Evolutionary conservation across 768 basidiomycete genomes (phyloP).

Genomic region (Termitomyces titanicus): DNA sequence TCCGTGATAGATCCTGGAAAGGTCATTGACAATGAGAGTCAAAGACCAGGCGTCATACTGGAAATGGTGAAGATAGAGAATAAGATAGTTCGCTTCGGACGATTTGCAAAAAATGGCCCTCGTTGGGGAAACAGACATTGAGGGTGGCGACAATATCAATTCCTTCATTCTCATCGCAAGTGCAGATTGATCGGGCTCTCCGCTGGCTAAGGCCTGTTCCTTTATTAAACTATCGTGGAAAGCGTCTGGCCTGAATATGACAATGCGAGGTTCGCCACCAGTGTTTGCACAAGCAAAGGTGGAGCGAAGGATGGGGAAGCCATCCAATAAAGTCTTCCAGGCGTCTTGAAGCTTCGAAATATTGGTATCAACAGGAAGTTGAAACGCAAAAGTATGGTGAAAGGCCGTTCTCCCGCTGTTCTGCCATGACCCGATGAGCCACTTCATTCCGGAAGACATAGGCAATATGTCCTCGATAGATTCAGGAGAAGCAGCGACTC

Average conservation of each 20-base stretch:
- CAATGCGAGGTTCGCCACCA: conserved; percentile 21
- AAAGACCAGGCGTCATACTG: conserved; percentile 50
- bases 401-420: conserved; percentile 35
- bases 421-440: conserved; percentile 41
- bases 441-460: conserved; percentile 30
- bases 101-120: conserved; percentile 22
- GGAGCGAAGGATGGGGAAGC: conserved; percentile 39
- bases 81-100: conserved; percentile 16
- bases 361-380: conserved; percentile 27
- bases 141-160: conserved; percentile 20
- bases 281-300: conserved; percentile 33
- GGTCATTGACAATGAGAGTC: conserved; percentile 34
- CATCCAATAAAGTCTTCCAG: conserved; percentile 32
- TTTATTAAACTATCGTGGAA: conserved; percentile 20
- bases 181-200: conserved; percentile 6
- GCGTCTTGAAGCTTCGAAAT: conserved; percentile 24
- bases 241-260: conserved; percentile 19
- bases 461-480: conserved; percentile 22
- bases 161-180: conserved; percentile 21
- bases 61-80: conserved; percentile 41
- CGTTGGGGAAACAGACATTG: conserved; percentile 18
- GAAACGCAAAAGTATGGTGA: conserved; percentile 41
- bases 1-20: conserved; percentile 31
- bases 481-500: conserved; percentile 15
- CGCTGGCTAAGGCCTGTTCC: conserved; percentile 11